These are phyloP conservation scores for Xylaria nigripes DNA, from an alignment of 495 filamentous ascomycete genomes.

Conservation along the genomic window DNA sequence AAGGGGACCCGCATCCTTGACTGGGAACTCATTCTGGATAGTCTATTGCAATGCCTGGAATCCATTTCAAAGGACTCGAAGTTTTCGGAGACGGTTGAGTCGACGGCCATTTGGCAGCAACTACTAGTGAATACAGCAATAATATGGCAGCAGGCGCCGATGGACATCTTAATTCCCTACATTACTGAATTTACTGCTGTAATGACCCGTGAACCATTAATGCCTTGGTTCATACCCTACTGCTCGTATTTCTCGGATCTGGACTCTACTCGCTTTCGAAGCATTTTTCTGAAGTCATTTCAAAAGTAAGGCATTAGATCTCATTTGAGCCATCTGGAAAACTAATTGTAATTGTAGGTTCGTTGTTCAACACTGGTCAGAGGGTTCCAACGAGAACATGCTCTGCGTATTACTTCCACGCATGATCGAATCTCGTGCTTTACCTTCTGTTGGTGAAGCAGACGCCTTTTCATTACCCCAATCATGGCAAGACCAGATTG, in stretches of 20 bases:
- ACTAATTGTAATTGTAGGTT: conserved; percentile 45
- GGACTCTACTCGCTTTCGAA: conserved; percentile 65
- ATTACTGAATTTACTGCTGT: conserved; percentile 53
- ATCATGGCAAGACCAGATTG: conserved; percentile 62
- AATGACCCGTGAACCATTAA: conserved; percentile 55
- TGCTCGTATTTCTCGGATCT: conserved; percentile 70
- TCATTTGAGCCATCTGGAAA: not conserved
- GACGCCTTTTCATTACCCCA: conserved; percentile 54
- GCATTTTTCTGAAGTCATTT: conserved; percentile 69
- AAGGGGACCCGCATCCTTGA: conserved; percentile 65
- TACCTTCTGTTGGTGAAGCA: conserved; percentile 39
- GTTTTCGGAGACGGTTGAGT: conserved; percentile 32
- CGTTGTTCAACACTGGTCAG: conserved; percentile 61
- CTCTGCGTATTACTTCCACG: conserved; percentile 62
- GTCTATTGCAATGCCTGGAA: conserved; percentile 47
- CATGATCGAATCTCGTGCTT: conserved; percentile 49
- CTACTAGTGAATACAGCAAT: conserved; percentile 58
- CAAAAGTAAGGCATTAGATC: conserved; percentile 50
- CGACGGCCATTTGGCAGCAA: conserved; percentile 44
- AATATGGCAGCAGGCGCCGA: conserved; percentile 63
- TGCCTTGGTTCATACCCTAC: conserved; percentile 69
- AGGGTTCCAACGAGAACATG: conserved; percentile 52
- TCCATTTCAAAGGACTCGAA: conserved; percentile 26
- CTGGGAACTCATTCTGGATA: conserved; percentile 60
- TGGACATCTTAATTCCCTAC: conserved; percentile 67